Conservation (phyloP, 1,284 basidiomycete species). For the Cutaneotrichosporon arboriforme region DNA sequence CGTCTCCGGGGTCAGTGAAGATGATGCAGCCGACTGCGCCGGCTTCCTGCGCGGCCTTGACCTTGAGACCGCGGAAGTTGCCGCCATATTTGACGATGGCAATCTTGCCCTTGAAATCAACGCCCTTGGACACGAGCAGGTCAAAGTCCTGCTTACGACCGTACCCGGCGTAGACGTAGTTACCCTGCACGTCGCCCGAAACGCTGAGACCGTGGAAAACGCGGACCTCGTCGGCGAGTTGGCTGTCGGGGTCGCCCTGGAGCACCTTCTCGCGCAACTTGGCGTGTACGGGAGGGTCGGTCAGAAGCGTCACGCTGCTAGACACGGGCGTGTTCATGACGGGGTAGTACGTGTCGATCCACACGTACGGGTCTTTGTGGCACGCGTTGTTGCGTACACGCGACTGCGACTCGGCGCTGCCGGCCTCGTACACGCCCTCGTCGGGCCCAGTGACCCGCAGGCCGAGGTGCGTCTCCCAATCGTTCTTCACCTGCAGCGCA, state of each 20-base stretch:
- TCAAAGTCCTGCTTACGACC: slow-evolving; percentile 74
- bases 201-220: slow-evolving; percentile 46
- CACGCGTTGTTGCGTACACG: slow-evolving; percentile 19
- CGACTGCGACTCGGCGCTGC: slow-evolving; percentile 33
- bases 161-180: slow-evolving; percentile 75
- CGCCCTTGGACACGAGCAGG: slow-evolving; percentile 57
- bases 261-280: slow-evolving; percentile 49
- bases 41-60: slow-evolving; percentile 65
- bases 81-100: slow-evolving; percentile 77
- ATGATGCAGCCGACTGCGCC: slow-evolving; percentile 64
- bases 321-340: slow-evolving; percentile 69
- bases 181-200: slow-evolving; percentile 53
- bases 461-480: slow-evolving; percentile 46
- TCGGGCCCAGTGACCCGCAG: slow-evolving; percentile 36
- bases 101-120: slow-evolving; percentile 72
- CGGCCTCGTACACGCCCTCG: slow-evolving; percentile 45
- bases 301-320: slow-evolving; percentile 40
- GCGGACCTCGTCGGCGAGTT: slow-evolving; percentile 48
- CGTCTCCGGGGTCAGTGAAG: slow-evolving; percentile 83
- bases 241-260: slow-evolving; percentile 49
- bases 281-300: slow-evolving; percentile 48
- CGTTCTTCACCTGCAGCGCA: slow-evolving; percentile 44
- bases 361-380: slow-evolving; percentile 32
- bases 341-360: slow-evolving; percentile 64
- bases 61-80: slow-evolving; percentile 70